Percentiles rank a stretch among this genome's conserved stretches.
Conservation (phyloP, 148 eudicot genomes). For the Cornus suecica region DNA sequence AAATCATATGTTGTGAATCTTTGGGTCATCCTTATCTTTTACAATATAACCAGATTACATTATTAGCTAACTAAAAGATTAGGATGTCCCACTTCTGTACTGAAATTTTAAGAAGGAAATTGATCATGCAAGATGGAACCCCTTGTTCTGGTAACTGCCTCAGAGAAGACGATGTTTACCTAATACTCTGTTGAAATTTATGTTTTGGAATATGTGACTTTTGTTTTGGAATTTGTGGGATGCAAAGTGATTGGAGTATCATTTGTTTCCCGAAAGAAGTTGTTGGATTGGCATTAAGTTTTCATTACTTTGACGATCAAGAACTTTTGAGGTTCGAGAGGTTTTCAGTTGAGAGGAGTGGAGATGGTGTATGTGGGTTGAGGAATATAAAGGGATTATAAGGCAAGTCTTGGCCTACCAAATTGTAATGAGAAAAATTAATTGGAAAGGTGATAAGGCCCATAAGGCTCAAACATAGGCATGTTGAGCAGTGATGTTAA, state of each 20-base stretch:
- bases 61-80: background rate
- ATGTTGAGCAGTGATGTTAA: background rate
- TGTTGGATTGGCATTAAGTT: too few species aligned
- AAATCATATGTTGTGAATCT: background rate
- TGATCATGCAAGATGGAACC: background rate
- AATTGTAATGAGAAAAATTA: background rate
- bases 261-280: too few species aligned
- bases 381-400: too few species aligned
- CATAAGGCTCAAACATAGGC: background rate
- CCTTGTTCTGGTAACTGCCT: background rate
- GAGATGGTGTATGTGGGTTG: background rate
- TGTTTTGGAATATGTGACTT: background rate
- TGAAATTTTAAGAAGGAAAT: background rate
- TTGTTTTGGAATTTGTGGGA: too few species aligned
- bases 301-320: background rate
- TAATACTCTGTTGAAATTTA: too few species aligned
- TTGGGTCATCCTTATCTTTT: background rate
- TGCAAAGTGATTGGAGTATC: too few species aligned
- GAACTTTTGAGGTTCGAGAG: background rate
- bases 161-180: too few species aligned
- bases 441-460: background rate
- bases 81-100: background rate
- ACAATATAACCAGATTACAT: background rate
- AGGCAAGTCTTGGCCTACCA: background rate
- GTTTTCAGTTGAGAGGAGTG: background rate